Base-by-base conservation (phyloP, 1,284 basidiomycete genomes). In the Heterobasidion annosum region DNA sequence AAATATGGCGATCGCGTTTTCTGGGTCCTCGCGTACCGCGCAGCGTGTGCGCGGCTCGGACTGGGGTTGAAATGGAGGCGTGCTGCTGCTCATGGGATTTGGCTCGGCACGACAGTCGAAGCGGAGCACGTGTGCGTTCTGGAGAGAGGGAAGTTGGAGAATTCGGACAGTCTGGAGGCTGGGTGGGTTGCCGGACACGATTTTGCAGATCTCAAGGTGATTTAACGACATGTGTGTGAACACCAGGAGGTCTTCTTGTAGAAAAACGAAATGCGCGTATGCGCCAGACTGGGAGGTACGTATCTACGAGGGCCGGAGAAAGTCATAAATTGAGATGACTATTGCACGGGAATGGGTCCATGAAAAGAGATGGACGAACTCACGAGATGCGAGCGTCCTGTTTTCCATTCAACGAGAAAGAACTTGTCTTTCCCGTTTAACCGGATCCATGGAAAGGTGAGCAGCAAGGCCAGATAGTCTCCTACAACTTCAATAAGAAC, bases 401-500 rank as follows among this genome's bases (percentile, higher is more conserved):
- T 73, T 59, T 68, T 71, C 77, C 76, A 78, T 18, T 76, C 65
- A 48, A 69, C 74, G 0, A 64, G 48, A 32, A 75, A 63, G 46
- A 70, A 72, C 3, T 76, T 64, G 16, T 62, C 63, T 51, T 71
- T 70, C 3, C 2, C 59, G 53, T 35, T 59, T 50, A 19, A 50
- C 19, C 52, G 56, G 3, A 59, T 33, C 52, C 48, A 49, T 55
- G 62, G 60, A 53, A 63, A 63, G n/a, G 70, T 68, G 12, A 76
- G 61, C 4, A 77, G 62, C 3, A 80, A 67, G 4, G 72, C 73
- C 2, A 80, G 65, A 51, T 75, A 67, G n/a, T 74, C 69, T 0
- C 77, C 78, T 5, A 78, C 73, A 49, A 79, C 73, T 56, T 79
- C 77, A 43, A 79, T 72, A 40, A 73, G 67, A 47, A 78, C 66